Base-by-base conservation (phyloP, 208 protist genomes). In the Wallacemonas rigidus region DNA sequence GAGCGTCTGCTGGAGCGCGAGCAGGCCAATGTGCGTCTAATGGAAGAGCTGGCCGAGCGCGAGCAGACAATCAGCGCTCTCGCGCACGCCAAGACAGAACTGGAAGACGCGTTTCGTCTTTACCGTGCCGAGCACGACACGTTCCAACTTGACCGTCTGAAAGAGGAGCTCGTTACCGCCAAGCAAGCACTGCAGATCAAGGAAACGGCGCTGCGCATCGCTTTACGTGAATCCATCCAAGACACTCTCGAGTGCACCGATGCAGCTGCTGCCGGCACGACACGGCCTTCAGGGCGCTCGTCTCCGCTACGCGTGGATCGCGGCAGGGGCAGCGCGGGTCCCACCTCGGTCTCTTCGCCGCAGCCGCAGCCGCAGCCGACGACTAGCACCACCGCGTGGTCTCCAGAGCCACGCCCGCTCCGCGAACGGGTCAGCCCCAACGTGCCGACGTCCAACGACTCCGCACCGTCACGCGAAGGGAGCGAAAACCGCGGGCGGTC, bases 141-240 rank as follows among this genome's bases (percentile, higher is more conserved):
- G 5, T 51, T 48, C 50, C 72, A 57, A 47, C 74, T 79, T 1
- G 76, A 71, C 41, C 5, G 0, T 1, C 53, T 85, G 26, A 69
- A 53, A 44, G 51, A 47, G 8, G 74, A 81, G 76, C 50, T 85
- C 44, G 56, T 61, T 2, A 65, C 67, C 44, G 50, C 76, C 1
- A 72, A 70, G 56, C 69, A 64, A 57, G 80, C 72, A 7, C 71
- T 85, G 50, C 65, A 73, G 7, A 55, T 80, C 11, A 90, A 85
- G 71, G 76, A 85, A 61, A 54, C 73, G 12, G 79, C 85, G n/a
- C 72, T 90, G 26, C 77, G 81, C 6, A 87, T 83, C 44, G 79
- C 79, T 15, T 54, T 90, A 53, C 72, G 76, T 17, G 76, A 76
- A 56, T 76, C 79, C 15, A 45, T 65, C 39, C 41, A 65, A 9